Base-by-base conservation (phyloP, 768 basidiomycete genomes). In the Russula virescens region DNA sequence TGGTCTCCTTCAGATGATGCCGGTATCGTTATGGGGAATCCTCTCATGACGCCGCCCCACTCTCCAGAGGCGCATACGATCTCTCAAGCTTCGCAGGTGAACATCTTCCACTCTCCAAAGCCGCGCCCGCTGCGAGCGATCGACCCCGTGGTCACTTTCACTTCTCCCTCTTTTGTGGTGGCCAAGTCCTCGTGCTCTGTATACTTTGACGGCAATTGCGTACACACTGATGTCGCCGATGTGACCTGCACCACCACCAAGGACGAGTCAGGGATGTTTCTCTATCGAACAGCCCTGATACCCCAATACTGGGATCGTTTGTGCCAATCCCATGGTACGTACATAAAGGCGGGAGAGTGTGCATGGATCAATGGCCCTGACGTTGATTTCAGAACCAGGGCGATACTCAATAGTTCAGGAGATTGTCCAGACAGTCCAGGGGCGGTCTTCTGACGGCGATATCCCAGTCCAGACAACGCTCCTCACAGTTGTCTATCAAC, bases 251-350 rank as follows among this genome's bases (percentile, higher is more conserved):
- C 65, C 40, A 31, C 56, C 18, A 43, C 63, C 46, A 54, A 61
- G 38, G 49, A 58, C 43, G 61, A 56, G 46, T 57, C 47, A 11
- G 60, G 63, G 13, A 58, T 63, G 58, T 72, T 77, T 23, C 69
- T 89, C 35, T 89, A 90, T 73, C 81, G 78, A 61, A 85, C 84
- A 3, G 63, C 78, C 1, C 77, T 90, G 28, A 81, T 83, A 7
- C 88, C 88, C 5, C 77, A 76, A 50, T 89, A 81, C 68, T 90
- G 88, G 88, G 74, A 78, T 19, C 80, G 76, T 23, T 77, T 90
- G 60, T 80, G 80, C 57, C 74, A 78, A 64, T 80, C 81, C 56
- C 65, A 77, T 66, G 84, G 88, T 88, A 67, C 58, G 79, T 69
- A 11, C 25, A 52, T 5, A 23, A 26, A 26, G 34, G 52, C 42